These are phyloP conservation scores for Cadophora luteo-olivacea DNA, from an alignment of 2,329 filamentous ascomycete species.

Conservation along the genomic window DNA sequence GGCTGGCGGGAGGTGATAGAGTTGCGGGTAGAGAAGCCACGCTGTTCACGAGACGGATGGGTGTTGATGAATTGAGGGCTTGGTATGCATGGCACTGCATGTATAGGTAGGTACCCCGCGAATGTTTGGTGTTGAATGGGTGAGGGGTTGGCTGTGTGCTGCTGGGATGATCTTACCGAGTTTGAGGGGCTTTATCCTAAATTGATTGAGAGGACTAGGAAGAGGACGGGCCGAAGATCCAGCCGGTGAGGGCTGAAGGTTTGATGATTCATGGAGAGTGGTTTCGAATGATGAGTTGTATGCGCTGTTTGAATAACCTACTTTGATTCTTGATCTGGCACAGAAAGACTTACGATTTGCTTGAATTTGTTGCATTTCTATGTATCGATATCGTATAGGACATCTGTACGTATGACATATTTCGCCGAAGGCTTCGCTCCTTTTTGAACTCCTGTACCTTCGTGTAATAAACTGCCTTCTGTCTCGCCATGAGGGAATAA, in stretches of 20 bases:
- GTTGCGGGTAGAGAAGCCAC: slow-evolving; percentile 13
- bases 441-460: slow-evolving; percentile 72
- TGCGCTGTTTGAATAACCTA: neutral
- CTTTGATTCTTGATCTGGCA: neutral
- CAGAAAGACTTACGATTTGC: neutral
- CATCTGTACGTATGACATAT: slow-evolving; percentile 75
- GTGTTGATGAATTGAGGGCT: neutral
- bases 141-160: neutral
- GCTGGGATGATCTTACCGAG: slow-evolving; percentile 19
- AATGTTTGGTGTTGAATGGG: slow-evolving; percentile 25
- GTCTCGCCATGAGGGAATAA: slow-evolving; percentile 75
- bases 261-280: neutral
- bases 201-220: slow-evolving; percentile 18
- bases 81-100: slow-evolving; percentile 2
- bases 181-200: slow-evolving; percentile 30
- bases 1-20: slow-evolving; percentile 17
- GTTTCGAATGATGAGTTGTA: neutral
- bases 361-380: slow-evolving; percentile 10
- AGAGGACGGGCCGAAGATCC: slow-evolving; percentile 29
- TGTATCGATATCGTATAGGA: slow-evolving; percentile 67
- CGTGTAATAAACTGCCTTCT: slow-evolving; percentile 69
- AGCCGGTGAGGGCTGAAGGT: slow-evolving; percentile 4
- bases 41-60: slow-evolving; percentile 6
- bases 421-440: slow-evolving; percentile 62
- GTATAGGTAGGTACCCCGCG: slow-evolving; percentile 16